These are phyloP conservation scores for Xylariaceae sp. DNA, from an alignment of 2,329 filamentous ascomycete genomes.

Conservation along the genomic window DNA sequence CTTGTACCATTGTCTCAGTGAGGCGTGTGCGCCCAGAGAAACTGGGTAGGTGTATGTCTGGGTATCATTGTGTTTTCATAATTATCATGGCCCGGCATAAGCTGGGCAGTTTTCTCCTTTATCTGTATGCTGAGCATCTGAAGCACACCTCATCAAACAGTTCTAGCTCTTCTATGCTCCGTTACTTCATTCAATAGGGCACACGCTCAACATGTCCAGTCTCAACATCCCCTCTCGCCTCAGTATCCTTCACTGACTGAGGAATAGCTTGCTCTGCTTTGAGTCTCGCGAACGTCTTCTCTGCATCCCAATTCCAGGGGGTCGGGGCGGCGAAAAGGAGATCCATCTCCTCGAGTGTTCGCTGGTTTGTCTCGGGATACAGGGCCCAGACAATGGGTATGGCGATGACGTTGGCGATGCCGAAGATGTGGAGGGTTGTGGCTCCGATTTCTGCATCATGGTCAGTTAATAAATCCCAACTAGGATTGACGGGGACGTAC, in stretches of 20 bases:
- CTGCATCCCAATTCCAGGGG: conserved; percentile 67
- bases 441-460: conserved; percentile 49
- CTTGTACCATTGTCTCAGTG: too few relatives aligned
- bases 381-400: conserved; percentile 68
- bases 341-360: conserved; percentile 72
- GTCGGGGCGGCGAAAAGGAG: conserved; percentile 62
- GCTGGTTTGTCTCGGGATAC: conserved; percentile 68
- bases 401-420: conserved; percentile 57
- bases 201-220: not conserved
- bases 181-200: not conserved
- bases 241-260: conserved; percentile 32
- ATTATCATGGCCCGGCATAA: too few relatives aligned
- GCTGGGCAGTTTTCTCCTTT: too few relatives aligned
- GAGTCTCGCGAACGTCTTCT: conserved; percentile 57
- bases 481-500: conserved; percentile 16
- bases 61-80: too few relatives aligned
- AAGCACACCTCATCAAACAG: not conserved
- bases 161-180: not conserved
- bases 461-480: not conserved
- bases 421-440: conserved; percentile 71
- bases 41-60: too few relatives aligned
- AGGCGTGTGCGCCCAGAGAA: too few relatives aligned
- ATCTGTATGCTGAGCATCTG: too few relatives aligned
- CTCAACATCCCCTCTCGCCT: conserved; percentile 25
- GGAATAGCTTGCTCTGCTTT: conserved; percentile 47